A percentile compares a stretch with the other conserved stretches of the same genome.
Evolutionary conservation across 2,329 filamentous ascomycete species (phyloP).

Genomic region (Parastagonospora avenae): DNA sequence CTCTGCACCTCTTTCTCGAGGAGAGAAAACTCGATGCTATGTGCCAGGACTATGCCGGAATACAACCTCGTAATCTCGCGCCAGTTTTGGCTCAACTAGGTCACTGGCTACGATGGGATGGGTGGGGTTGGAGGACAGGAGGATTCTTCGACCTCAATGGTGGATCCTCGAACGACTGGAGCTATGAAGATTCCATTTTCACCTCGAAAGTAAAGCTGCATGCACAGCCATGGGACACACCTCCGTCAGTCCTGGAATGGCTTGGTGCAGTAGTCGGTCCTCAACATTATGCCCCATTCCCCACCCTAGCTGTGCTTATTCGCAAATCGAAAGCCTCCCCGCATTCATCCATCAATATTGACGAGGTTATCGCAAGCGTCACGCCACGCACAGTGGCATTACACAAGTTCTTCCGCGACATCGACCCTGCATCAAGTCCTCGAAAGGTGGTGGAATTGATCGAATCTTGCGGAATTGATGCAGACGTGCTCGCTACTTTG

Average conservation of each 20-base stretch:
- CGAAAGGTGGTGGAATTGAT: constrained; percentile 74
- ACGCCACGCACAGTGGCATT: constrained; percentile 68
- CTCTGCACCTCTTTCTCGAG: constrained; percentile 84
- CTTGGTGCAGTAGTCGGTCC: constrained; percentile 39
- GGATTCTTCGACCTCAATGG: constrained; percentile 67
- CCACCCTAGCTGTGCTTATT: constrained; percentile 44
- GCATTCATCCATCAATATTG: constrained; percentile 44
- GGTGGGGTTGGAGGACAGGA: constrained; percentile 61
- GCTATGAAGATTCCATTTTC: constrained; percentile 59
- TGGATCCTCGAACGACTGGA: constrained; percentile 58
- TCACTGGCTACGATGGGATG: constrained; percentile 77
- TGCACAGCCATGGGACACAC: constrained; percentile 48
- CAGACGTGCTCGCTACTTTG: constrained; percentile 75
- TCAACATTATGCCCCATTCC: constrained; percentile 39
- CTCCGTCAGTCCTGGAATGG: constrained; percentile 65
- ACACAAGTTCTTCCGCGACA: constrained; percentile 66
- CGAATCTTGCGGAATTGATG: constrained; percentile 69
- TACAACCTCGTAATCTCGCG: constrained; percentile 61
- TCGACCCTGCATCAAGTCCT: constrained; percentile 48
- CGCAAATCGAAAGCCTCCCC: constrained; percentile 45
- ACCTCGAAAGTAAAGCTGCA: constrained; percentile 31
- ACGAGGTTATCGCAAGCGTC: constrained; percentile 38
- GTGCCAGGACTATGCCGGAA: constrained; percentile 54
- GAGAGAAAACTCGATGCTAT: constrained; percentile 80
- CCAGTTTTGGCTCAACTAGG: constrained; percentile 80